These are phyloP conservation scores for Arachis stenosperma DNA, from an alignment of 306 rosid genomes.

Conservation along the genomic window DNA sequence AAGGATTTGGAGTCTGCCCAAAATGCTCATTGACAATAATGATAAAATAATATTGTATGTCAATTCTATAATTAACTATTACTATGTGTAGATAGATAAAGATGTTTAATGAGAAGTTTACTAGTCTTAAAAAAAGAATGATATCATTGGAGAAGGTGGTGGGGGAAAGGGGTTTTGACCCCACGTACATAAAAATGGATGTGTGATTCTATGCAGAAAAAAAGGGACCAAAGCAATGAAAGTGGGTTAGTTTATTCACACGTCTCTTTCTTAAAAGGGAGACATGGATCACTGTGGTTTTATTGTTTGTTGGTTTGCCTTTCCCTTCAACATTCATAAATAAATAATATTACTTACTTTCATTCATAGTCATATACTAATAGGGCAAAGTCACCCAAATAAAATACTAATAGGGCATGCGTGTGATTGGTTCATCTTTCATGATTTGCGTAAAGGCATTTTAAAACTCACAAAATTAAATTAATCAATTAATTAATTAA, in stretches of 20 bases:
- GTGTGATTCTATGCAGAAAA: constrained; percentile 64
- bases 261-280: constrained; percentile 50
- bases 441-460: constrained; percentile 48
- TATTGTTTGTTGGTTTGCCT: constrained; percentile 58
- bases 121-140: constrained; percentile 26
- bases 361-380: constrained; percentile 16
- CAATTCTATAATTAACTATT: constrained; percentile 17
- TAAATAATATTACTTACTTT: background rate
- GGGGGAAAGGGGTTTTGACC: constrained; percentile 52
- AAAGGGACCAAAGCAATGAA: constrained; percentile 56
- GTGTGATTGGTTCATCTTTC: constrained; percentile 31
- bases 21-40: too few relatives aligned
- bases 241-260: constrained; percentile 56
- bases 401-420: background rate
- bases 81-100: constrained; percentile 36
- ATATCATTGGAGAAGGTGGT: constrained; percentile 45
- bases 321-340: constrained; percentile 41
- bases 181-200: constrained; percentile 59
- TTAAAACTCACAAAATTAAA: constrained; percentile 23
- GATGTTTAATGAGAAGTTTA: constrained; percentile 40
- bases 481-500: background rate
- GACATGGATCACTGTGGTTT: constrained; percentile 47
- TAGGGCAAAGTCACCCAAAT: background rate
- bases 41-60: background rate
- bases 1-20: constrained; percentile 40